Evolutionary conservation across 495 filamentous ascomycete species (phyloP).

Genomic region (Annulohypoxylon moriforme): DNA sequence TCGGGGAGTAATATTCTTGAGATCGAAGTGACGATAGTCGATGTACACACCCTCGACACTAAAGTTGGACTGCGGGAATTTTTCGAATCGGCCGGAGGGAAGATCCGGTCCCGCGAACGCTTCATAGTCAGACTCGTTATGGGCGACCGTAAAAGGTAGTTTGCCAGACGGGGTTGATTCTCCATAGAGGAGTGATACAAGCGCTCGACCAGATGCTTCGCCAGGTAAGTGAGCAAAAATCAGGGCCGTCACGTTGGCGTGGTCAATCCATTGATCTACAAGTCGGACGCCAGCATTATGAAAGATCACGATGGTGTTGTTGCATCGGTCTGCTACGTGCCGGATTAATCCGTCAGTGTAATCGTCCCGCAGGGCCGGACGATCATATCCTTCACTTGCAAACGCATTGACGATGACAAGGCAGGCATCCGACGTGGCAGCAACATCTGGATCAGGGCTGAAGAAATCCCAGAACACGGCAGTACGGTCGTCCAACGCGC

Average conservation of each 20-base stretch:
- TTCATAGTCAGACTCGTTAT: conserved; percentile 65
- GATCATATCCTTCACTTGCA: conserved; percentile 59
- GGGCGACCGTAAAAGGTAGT: conserved; percentile 69
- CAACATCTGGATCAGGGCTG: conserved; percentile 44
- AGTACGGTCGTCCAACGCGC: conserved; percentile 58
- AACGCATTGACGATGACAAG: conserved; percentile 65
- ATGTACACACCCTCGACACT: conserved; percentile 65
- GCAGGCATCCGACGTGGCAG: conserved; percentile 65
- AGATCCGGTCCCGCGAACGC: conserved; percentile 32
- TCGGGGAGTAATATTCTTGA: conserved; percentile 64
- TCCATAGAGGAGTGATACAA: conserved; percentile 65
- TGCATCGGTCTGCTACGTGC: conserved; percentile 59
- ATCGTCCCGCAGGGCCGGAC: conserved; percentile 49
- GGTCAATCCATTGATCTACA: conserved; percentile 60
- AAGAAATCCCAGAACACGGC: conserved; percentile 52
- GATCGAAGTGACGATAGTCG: conserved; percentile 69
- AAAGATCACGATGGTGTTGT: conserved; percentile 66
- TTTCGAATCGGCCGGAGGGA: conserved; percentile 31
- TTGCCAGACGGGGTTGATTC: conserved; percentile 65
- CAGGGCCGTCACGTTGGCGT: conserved; percentile 65
- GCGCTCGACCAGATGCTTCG: conserved; percentile 62
- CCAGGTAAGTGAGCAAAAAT: conserved; percentile 64
- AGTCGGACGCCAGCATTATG: conserved; percentile 62
- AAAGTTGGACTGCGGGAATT: conserved; percentile 63
- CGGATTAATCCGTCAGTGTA: conserved; percentile 61